These are phyloP conservation scores for Neocucurbitaria cava DNA, from an alignment of 2,329 filamentous ascomycete genomes.

Conservation along the genomic window DNA sequence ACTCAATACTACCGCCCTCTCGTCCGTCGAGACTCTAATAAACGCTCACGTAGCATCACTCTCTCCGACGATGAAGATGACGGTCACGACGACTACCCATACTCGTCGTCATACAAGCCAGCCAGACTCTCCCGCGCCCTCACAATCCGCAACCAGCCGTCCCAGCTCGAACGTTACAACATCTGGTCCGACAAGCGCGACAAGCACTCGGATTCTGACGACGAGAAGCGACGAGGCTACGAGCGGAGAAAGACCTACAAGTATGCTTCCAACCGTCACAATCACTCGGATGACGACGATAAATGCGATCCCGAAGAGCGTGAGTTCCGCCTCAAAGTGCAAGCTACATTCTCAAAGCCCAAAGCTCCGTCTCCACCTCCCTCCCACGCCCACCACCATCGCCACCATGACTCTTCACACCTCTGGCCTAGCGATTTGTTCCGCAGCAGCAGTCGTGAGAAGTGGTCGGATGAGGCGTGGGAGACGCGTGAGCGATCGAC, in stretches of 20 bases:
- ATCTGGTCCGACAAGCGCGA: constrained; percentile 30
- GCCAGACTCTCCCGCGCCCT: constrained; percentile 33
- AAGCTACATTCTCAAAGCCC: constrained; percentile 26
- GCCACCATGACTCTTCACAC: constrained; percentile 9
- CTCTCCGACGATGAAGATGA: constrained; percentile 33
- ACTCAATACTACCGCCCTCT: constrained; percentile 23
- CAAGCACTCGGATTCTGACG: constrained; percentile 7
- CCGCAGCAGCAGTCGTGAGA: constrained; percentile 29
- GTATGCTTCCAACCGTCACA: constrained; percentile 8
- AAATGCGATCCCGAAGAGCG: constrained; percentile 21
- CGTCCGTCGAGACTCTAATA: constrained; percentile 32
- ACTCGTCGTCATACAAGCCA: constrained; percentile 22
- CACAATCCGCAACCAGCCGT: constrained; percentile 33
- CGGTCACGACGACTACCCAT: constrained; percentile 40
- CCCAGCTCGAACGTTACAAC: constrained; percentile 42
- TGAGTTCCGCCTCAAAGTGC: constrained; percentile 32
- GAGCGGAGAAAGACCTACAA: constrained; percentile 11
- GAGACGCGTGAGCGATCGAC: constrained; percentile 31
- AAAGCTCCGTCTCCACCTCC: constrained; percentile 19
- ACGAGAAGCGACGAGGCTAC: constrained; percentile 6
- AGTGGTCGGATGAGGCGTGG: constrained; percentile 35
- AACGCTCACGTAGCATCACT: constrained; percentile 30
- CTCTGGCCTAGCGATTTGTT: constrained; percentile 30
- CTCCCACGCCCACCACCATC: constrained; percentile 11
- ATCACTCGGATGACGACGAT: constrained; percentile 17